A percentile compares a stretch with the other conserved stretches of the same genome.
Evolutionary conservation across 208 protist genomes (phyloP).

Genomic region (Angomonas deanei): DNA sequence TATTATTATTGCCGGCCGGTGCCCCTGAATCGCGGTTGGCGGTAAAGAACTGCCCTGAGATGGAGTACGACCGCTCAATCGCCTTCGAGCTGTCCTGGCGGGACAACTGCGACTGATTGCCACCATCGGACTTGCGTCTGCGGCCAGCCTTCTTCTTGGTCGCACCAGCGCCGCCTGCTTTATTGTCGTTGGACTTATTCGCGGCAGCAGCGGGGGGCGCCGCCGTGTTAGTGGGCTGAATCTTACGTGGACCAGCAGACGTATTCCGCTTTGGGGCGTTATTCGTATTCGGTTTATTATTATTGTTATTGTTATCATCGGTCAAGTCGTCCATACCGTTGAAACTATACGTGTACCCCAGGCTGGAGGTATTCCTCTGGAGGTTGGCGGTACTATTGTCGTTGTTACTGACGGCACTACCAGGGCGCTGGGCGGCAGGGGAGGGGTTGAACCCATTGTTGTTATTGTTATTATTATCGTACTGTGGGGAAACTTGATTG

Average conservation of each 20-base stretch:
- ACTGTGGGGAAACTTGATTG: too few relatives aligned
- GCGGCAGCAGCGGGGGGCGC: conserved; percentile 3
- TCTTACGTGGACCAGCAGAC: not conserved
- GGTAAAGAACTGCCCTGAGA: conserved; percentile 33
- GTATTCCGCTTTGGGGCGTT: not conserved
- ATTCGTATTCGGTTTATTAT: not conserved
- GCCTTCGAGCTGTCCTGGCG: conserved; percentile 29
- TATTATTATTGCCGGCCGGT: not conserved
- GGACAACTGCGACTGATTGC: not conserved
- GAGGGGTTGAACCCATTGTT: not conserved
- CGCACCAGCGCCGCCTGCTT: too few relatives aligned
- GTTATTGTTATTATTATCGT: conserved; percentile 2
- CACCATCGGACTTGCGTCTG: not conserved
- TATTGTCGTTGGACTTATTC: not conserved
- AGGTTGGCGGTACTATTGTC: too few relatives aligned
- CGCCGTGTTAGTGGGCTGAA: not conserved
- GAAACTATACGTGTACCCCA: not conserved
- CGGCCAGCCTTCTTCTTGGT: not conserved
- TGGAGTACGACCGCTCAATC: conserved; percentile 32
- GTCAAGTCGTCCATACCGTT: not conserved
- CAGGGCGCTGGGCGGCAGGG: not conserved
- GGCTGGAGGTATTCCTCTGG: not conserved
- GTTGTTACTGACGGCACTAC: not conserved
- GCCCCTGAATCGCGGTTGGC: not conserved
- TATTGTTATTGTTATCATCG: conserved; percentile 3